A percentile compares a stretch with the other conserved stretches of the same genome.
Evolutionary conservation across 1,139 yeast species (phyloP).

Genomic region (Blastobotrys proliferans): DNA sequence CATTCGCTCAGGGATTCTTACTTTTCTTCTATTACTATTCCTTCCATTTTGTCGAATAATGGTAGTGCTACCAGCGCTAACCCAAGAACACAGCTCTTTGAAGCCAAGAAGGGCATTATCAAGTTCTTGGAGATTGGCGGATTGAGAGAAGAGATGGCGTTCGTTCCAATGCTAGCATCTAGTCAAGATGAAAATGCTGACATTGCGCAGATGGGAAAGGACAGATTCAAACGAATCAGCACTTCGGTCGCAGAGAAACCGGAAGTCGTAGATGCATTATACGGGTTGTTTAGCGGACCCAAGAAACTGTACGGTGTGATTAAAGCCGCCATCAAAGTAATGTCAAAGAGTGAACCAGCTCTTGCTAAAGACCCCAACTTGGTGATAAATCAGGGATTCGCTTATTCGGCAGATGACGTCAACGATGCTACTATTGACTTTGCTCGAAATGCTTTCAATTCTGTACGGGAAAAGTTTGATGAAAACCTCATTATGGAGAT

Average conservation of each 20-base stretch:
- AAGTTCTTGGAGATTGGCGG: constrained; percentile 38
- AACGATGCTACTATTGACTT: not conserved
- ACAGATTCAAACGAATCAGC: constrained; percentile 2
- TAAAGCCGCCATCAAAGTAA: too few species aligned
- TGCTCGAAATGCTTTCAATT: constrained; percentile 39
- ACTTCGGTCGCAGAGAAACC: constrained; percentile 5
- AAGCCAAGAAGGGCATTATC: constrained; percentile 9
- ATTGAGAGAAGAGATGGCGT: constrained; percentile 38
- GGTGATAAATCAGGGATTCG: not conserved
- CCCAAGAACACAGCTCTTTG: too few species aligned
- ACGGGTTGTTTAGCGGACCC: too few species aligned
- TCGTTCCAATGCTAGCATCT: constrained; percentile 51
- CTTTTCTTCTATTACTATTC: not conserved
- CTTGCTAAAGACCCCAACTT: too few species aligned
- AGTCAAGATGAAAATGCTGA: constrained; percentile 56
- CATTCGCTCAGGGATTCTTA: not conserved
- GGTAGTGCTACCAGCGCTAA: too few species aligned
- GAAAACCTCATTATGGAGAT: not conserved
- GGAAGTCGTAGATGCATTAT: too few species aligned
- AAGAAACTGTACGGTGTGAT: too few species aligned
- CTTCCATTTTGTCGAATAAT: too few species aligned
- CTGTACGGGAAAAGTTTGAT: not conserved
- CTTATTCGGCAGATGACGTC: not conserved
- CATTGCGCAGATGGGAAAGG: constrained; percentile 43
- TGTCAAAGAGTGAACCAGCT: too few species aligned